A percentile compares a stretch with the other conserved stretches of the same genome.
Evolutionary conservation across 495 filamentous ascomycete species (phyloP).

Genomic region (Penicillium turbatum): DNA sequence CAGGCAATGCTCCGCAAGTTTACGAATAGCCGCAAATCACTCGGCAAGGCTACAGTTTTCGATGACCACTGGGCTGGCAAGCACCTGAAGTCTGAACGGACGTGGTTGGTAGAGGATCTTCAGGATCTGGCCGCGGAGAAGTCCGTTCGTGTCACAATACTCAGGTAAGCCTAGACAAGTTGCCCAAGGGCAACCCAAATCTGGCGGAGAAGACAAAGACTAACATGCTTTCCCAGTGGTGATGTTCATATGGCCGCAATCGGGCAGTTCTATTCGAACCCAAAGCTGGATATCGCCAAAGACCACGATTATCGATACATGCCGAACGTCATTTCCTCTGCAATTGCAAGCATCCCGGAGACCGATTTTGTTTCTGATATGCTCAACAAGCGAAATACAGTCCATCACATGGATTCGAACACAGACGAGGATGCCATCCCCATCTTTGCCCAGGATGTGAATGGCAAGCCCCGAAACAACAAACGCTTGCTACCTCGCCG

Average conservation of each 20-base stretch:
- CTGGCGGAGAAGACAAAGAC: background rate
- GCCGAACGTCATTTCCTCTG: conserved; percentile 83
- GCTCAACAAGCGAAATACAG: conserved; percentile 87
- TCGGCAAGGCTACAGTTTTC: conserved; percentile 77
- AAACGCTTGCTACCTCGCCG: conserved; percentile 83
- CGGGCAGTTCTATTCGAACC: conserved; percentile 91
- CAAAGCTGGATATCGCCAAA: conserved; percentile 68
- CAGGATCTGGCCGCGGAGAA: conserved; percentile 89
- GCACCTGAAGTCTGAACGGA: conserved; percentile 83
- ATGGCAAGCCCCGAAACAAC: conserved; percentile 85
- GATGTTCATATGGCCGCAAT: conserved; percentile 93
- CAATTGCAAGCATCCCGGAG: conserved; percentile 87
- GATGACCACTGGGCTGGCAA: conserved; percentile 99
- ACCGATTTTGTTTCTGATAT: conserved; percentile 86
- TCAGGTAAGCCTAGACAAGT: conserved; percentile 51
- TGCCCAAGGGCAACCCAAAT: background rate
- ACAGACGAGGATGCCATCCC: conserved; percentile 97
- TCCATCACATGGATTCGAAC: conserved; percentile 69
- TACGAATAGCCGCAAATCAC: conserved; percentile 81
- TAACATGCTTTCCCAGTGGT: conserved; percentile 48
- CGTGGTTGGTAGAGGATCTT: conserved; percentile 80
- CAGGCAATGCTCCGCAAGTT: conserved; percentile 65
- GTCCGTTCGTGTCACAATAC: conserved; percentile 83
- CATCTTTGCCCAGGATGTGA: conserved; percentile 82
- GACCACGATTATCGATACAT: conserved; percentile 93